phyloP scores from a whole-genome alignment of 225 moss, liverwort and hornwort species.

The Polytrichum formosum region DNA sequence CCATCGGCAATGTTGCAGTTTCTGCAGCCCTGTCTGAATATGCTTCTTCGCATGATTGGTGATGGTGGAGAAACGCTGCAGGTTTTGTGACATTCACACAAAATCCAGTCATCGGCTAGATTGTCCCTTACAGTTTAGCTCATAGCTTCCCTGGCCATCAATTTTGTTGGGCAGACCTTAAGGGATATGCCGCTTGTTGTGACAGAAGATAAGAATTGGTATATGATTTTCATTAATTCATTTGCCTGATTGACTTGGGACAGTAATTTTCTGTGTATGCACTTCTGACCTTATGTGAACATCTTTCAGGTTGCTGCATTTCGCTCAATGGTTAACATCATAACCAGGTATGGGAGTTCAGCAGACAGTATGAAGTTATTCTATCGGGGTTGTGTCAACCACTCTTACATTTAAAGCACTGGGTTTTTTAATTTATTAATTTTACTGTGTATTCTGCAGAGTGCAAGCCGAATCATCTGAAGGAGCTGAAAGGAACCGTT shows the following conservation, averaged over 20 bases:
- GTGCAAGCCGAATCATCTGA: slow-evolving; percentile 90
- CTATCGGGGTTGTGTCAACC: not conserved
- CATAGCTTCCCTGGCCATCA: no score
- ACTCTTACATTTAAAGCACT: slow-evolving; percentile 10
- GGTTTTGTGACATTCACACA: slow-evolving; percentile 27
- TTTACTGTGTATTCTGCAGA: slow-evolving; percentile 36
- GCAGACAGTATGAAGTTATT: no score
- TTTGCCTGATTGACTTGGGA: not conserved
- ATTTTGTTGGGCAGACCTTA: no score
- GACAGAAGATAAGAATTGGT: no score
- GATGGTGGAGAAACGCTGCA: slow-evolving; percentile 98
- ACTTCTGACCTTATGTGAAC: not conserved
- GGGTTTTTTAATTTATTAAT: not conserved
- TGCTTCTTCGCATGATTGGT: slow-evolving; percentile 99
- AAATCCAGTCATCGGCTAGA: no score
- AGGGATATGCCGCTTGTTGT: no score
- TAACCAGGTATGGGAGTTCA: slow-evolving; percentile 61
- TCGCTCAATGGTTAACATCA: slow-evolving; percentile 93
- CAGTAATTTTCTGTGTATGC: not conserved
- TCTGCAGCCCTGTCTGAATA: slow-evolving; percentile 91
- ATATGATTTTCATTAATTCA: not conserved
- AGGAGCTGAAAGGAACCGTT: slow-evolving; percentile 84
- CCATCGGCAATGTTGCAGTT: slow-evolving; percentile 96
- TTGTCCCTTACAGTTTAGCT: no score
- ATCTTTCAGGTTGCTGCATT: slow-evolving; percentile 84